Conservation (phyloP, 1,284 basidiomycete species). For the Laetiporus sulphureus region DNA sequence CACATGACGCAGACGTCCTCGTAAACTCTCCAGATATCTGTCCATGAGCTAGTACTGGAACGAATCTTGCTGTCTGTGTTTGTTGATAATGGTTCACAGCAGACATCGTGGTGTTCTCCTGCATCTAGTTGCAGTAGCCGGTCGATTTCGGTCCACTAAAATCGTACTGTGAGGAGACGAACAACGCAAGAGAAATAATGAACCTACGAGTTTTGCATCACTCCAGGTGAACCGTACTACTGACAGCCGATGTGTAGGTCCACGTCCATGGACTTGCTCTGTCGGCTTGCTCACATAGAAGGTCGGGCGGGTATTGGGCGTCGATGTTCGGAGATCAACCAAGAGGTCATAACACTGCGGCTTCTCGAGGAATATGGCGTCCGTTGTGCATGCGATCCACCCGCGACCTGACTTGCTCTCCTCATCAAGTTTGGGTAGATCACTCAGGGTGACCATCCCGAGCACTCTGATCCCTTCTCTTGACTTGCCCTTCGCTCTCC, state of each 20-base stretch:
- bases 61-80: conserved; percentile 11
- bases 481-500: conserved; percentile 36
- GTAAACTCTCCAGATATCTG: conserved; percentile 72
- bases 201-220: conserved; percentile 61
- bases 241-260: conserved; percentile 48
- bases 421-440: conserved; percentile 51
- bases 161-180: neutral
- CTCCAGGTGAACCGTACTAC: conserved; percentile 72
- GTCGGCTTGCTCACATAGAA: conserved; percentile 52
- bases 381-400: conserved; percentile 81
- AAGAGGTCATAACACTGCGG: conserved; percentile 70
- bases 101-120: conserved; percentile 13
- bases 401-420: conserved; percentile 55
- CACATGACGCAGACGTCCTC: conserved; percentile 78
- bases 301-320: conserved; percentile 52
- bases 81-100: conserved; percentile 17
- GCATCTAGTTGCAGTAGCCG: conserved; percentile 53
- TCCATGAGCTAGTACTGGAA: conserved; percentile 43
- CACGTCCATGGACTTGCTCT: conserved; percentile 29
- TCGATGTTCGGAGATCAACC: conserved; percentile 66
- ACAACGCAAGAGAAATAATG: neutral
- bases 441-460: conserved; percentile 70
- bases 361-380: conserved; percentile 74
- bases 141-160: conserved; percentile 68
- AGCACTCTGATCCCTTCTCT: conserved; percentile 57